Percentiles rank a stretch among this genome's conserved stretches.
phyloP scores from a whole-genome alignment of 306 rosid species.

The Canavalia ensiformis region DNA sequence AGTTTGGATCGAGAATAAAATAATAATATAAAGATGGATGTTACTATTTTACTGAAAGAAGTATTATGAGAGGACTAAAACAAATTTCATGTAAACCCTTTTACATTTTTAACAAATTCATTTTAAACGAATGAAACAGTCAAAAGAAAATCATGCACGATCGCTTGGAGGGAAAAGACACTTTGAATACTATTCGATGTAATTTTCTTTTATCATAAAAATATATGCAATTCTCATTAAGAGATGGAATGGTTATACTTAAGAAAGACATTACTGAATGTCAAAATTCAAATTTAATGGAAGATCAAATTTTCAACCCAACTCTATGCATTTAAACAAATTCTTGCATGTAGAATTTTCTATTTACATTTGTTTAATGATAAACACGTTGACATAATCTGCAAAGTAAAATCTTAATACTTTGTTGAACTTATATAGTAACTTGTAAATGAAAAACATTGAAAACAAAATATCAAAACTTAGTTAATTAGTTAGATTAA shows the following conservation, averaged over 20 bases:
- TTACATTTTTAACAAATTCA: too few relatives aligned
- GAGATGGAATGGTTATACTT: background rate
- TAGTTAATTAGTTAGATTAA: background rate
- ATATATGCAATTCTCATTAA: background rate
- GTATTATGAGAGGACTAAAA: too few relatives aligned
- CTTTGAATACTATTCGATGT: too few relatives aligned
- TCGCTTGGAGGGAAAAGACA: too few relatives aligned
- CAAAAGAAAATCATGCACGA: too few relatives aligned
- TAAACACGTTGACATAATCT: background rate
- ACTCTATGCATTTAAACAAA: background rate
- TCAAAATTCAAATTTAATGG: background rate
- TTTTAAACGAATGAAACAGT: too few relatives aligned
- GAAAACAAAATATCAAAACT: background rate
- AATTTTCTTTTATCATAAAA: background rate
- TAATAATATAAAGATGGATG: too few relatives aligned
- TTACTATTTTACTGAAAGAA: too few relatives aligned
- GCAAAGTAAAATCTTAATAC: background rate
- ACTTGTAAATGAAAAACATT: background rate
- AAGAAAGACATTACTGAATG: background rate
- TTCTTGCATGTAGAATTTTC: background rate
- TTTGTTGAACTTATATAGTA: background rate
- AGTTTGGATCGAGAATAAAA: too few relatives aligned
- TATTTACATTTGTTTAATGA: background rate
- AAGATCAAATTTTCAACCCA: background rate
- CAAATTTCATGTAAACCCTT: too few relatives aligned